phyloP scores from a whole-genome alignment of 495 filamentous ascomycete genomes.

The Aspergillus diversus region DNA sequence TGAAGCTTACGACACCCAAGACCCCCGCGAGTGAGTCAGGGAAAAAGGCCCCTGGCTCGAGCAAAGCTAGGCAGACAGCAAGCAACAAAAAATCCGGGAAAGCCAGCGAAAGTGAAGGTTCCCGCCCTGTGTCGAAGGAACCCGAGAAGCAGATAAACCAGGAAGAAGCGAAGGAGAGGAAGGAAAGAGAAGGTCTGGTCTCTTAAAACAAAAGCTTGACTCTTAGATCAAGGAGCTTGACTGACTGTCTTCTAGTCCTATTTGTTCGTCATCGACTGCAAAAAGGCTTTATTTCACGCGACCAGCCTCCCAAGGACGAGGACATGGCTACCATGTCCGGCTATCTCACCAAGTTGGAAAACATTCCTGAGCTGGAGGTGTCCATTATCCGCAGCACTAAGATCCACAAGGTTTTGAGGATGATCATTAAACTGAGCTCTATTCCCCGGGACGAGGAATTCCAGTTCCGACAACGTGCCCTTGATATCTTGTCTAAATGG shows the following conservation, averaged over 20 bases:
- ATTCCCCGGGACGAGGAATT: slow-evolving; percentile 87
- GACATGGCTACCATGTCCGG: slow-evolving; percentile 85
- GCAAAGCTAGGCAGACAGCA: slow-evolving; percentile 61
- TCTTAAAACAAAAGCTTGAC: not conserved
- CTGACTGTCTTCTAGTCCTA: slow-evolving; percentile 55
- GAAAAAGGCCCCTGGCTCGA: slow-evolving; percentile 57
- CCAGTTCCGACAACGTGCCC: slow-evolving; percentile 78
- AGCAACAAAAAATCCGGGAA: slow-evolving; percentile 45
- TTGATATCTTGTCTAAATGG: slow-evolving; percentile 77
- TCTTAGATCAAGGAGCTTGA: not conserved
- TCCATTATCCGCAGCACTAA: slow-evolving; percentile 83
- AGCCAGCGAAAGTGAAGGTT: slow-evolving; percentile 47
- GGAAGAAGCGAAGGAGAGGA: slow-evolving; percentile 65
- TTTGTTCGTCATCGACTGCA: slow-evolving; percentile 90
- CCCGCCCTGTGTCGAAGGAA: slow-evolving; percentile 48
- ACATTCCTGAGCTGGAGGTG: slow-evolving; percentile 76
- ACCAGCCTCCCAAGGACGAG: slow-evolving; percentile 79
- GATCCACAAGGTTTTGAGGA: slow-evolving; percentile 93
- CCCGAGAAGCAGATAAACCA: slow-evolving; percentile 58
- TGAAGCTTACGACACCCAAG: slow-evolving; percentile 59
- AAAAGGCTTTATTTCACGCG: slow-evolving; percentile 82
- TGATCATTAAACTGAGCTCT: slow-evolving; percentile 76
- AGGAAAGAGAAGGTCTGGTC: slow-evolving; percentile 67
- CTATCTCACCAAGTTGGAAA: slow-evolving; percentile 79
- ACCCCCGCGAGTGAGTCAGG: slow-evolving; percentile 44